These are phyloP conservation scores for Tilletia caries DNA, from an alignment of 1,284 basidiomycete genomes.

Conservation along the genomic window DNA sequence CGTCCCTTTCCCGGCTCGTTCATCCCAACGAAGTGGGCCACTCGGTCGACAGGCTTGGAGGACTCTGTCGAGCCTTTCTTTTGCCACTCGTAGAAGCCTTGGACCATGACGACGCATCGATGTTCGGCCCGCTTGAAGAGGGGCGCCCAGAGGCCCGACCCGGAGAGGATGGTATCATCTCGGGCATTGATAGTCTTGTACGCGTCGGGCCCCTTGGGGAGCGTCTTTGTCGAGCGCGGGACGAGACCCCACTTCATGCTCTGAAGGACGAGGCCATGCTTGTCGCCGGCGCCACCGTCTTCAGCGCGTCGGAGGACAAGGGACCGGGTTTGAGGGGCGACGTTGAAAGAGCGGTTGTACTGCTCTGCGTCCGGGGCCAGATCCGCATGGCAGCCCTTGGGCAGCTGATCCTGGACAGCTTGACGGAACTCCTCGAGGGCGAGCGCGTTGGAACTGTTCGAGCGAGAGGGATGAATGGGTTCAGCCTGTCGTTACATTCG, in stretches of 20 bases:
- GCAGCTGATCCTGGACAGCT: not conserved
- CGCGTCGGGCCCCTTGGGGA: constrained; percentile 63
- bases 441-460: constrained; percentile 28
- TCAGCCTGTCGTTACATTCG: not conserved
- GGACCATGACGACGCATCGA: constrained; percentile 47
- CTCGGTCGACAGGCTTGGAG: constrained; percentile 23
- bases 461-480: not conserved
- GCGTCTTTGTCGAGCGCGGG: constrained; percentile 73
- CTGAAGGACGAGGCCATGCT: constrained; percentile 27
- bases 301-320: constrained; percentile 31
- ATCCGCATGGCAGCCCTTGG: not conserved
- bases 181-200: constrained; percentile 86
- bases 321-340: constrained; percentile 37
- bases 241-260: constrained; percentile 79
- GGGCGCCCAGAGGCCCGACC: constrained; percentile 28
- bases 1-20: constrained; percentile 56
- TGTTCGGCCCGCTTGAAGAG: constrained; percentile 23
- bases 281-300: constrained; percentile 18
- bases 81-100: constrained; percentile 51
- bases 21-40: constrained; percentile 79
- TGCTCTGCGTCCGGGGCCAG: constrained; percentile 21
- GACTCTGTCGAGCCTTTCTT: constrained; percentile 18
- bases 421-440: constrained; percentile 26
- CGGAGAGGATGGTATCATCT: constrained; percentile 68
- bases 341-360: constrained; percentile 44